Evolutionary conservation across 2,329 filamentous ascomycete genomes (phyloP), one percentile per base, ranked within the genome.

Genomic region (Nothophoma quercina): DNA sequence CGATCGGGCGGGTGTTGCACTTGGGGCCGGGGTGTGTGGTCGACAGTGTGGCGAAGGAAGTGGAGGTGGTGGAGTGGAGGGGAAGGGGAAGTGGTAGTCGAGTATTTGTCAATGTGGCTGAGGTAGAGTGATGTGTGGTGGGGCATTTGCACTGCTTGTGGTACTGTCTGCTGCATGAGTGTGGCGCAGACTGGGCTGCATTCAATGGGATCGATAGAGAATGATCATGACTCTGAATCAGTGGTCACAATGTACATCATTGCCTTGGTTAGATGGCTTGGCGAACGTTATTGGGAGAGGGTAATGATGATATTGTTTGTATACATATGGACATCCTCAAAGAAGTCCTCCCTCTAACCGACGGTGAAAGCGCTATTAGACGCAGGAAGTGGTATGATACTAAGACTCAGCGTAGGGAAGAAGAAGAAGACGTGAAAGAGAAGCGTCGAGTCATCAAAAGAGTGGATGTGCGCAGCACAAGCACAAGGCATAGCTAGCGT

Each of bases 381-480:
- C 23, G 34, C 21, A 32, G 25, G 30, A 12, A 16, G 21, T 16
- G 29, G 22, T 34, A 35, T 25, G 34, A 10, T 26, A 41, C 7
- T 33, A 34, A 49, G 23, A 26, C 16, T 10, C 8, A 10, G 19
- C 18, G 28, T 29, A 7, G 19, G 4, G 36, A 15, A 25, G 15
- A 36, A 30, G 29, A 28, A 28, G 28, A 42, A 13, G 16, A 23
- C 13, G 18, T 9, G n/a, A 25, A 21, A 15, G 23, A 34, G 18
- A 34, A 15, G 32, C 38, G 21, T 50, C 30, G 29, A 50, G 28
- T 25, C 35, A 16, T 28, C 19, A 46, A 48, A 42, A 13, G 45
- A 42, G 45, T 41, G 45, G 16, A 49, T 49, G 36, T 49, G 45
- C 45, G 16, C 45, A 40, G 45, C 45, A 49, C 45, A 35, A 16